Evolutionary conservation across 1,139 yeast species (phyloP), one percentile per base, ranked within the genome.

Genomic region (Pichia cactophila): DNA sequence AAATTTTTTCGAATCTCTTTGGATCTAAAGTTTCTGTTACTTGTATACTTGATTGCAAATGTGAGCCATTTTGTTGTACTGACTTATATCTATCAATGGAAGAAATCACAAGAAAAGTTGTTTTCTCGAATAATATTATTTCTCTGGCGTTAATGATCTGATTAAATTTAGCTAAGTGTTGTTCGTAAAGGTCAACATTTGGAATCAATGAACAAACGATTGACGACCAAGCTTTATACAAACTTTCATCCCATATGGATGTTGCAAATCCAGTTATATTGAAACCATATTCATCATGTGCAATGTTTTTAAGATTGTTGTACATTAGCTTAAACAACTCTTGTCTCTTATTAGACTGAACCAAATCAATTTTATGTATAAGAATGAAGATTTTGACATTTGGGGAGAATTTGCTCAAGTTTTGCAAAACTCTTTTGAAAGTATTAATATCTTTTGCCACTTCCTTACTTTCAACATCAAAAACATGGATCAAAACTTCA

Each of bases 221-320:
- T 49, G 84, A 86, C 4, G 96, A 86, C 99, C 99, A 92, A 0
- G 98, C 98, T 66, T 86, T 87, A 67, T 90, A 92, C 54, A 92
- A 73, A 61, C 95, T 83, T 66, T 92, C 98, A 67, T 92, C 97
- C 98, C 98, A 92, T 52, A 92, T 92, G 4, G 96, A 86, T 0
- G 98, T 92, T 7, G 97, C 92, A 63, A 89, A 90, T 9, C 97
- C 97, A n/a, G 79, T 78, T 42, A 89, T 71, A 50, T 80, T 73
- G 68, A 88, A 89, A 43, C 86, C 88, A 66, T 75, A 89, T 31
- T 88, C 88, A 52, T 79, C 75, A 33, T 41, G 50, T 11, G 96
- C 84, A 17, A 87, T 85, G 51, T 80, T 82, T 57, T 83, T 85
- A 54, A 90, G 69, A 60, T 86, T 86, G 51, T 79, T 83, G 86